These are phyloP conservation scores for Chrysosporium keratinophilum DNA, from an alignment of 2,329 filamentous ascomycete species.

Conservation along the genomic window DNA sequence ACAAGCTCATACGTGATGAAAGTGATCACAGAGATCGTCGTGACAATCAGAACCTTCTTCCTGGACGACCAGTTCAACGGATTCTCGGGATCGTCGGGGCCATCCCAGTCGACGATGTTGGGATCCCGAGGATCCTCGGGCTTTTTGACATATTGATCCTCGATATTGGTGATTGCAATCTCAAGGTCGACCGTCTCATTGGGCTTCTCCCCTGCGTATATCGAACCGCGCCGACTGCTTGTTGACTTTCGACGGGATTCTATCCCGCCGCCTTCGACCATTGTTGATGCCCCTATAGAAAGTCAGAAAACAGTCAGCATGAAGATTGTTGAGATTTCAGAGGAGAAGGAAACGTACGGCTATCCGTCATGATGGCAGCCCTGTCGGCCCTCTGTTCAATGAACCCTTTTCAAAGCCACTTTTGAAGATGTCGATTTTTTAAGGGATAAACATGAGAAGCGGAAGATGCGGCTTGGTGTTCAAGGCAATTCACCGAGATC, in stretches of 20 bases:
- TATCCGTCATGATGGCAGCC: neutral
- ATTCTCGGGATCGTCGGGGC: constrained; percentile 22
- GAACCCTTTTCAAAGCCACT: too few species aligned
- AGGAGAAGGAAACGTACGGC: neutral
- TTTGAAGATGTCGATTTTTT: too few species aligned
- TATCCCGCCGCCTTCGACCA: constrained; percentile 4
- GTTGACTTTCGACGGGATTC: constrained; percentile 1
- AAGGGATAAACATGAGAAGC: too few species aligned
- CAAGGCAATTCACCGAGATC: too few species aligned
- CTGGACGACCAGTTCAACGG: constrained; percentile 20
- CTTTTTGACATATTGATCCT: constrained; percentile 4
- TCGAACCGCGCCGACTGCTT: neutral
- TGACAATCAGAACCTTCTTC: constrained; percentile 23
- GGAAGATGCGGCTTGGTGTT: too few species aligned
- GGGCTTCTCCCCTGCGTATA: neutral
- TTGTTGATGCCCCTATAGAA: constrained; percentile 5
- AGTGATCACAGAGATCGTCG: constrained; percentile 12
- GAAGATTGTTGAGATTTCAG: neutral
- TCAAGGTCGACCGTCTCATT: constrained; percentile 3
- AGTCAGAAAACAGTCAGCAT: neutral
- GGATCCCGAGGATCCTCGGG: constrained; percentile 8
- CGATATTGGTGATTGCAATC: neutral
- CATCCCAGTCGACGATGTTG: constrained; percentile 22
- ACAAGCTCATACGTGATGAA: constrained; percentile 12
- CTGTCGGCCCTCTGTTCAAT: neutral